phyloP scores from a whole-genome alignment of 2,329 filamentous ascomycete species.

The Talaromyces sp. region DNA sequence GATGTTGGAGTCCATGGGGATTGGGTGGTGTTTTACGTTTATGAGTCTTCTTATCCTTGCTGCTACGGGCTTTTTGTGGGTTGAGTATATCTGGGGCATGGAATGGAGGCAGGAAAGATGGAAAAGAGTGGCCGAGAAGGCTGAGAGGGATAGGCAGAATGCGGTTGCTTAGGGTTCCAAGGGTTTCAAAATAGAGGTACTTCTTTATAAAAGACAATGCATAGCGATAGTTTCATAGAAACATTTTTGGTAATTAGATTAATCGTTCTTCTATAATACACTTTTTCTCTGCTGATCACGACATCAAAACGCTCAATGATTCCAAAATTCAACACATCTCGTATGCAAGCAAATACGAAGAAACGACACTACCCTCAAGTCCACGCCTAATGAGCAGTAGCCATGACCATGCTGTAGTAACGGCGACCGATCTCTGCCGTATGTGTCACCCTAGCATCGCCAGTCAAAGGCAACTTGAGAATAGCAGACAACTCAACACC shows the following conservation, averaged over 20 bases:
- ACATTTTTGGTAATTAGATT: background rate
- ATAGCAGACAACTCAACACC: conserved; percentile 34
- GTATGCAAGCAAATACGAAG: background rate
- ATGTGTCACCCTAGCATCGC: conserved; percentile 66
- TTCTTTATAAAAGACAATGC: background rate
- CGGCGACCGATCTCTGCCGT: conserved; percentile 63
- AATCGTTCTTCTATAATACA: background rate
- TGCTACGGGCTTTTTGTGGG: conserved; percentile 29
- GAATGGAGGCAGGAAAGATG: conserved; percentile 23
- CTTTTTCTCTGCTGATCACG: background rate
- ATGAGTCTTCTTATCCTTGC: conserved; percentile 30
- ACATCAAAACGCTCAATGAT: background rate
- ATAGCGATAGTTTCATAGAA: background rate
- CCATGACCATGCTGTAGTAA: conserved; percentile 64
- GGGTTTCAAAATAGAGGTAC: no score
- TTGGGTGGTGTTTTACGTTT: conserved; percentile 38
- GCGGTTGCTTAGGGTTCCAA: background rate
- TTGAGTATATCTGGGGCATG: conserved; percentile 23
- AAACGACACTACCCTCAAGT: background rate
- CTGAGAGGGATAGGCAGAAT: background rate
- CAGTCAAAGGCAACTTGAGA: conserved; percentile 53
- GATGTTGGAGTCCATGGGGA: conserved; percentile 31
- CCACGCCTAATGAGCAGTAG: conserved; percentile 33
- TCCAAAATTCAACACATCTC: background rate
- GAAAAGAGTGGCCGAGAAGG: conserved; percentile 4